Evolutionary conservation across 768 basidiomycete genomes (phyloP), one percentile per base, ranked within the genome.

Genomic region (Trichaptum fuscoviolaceum): DNA sequence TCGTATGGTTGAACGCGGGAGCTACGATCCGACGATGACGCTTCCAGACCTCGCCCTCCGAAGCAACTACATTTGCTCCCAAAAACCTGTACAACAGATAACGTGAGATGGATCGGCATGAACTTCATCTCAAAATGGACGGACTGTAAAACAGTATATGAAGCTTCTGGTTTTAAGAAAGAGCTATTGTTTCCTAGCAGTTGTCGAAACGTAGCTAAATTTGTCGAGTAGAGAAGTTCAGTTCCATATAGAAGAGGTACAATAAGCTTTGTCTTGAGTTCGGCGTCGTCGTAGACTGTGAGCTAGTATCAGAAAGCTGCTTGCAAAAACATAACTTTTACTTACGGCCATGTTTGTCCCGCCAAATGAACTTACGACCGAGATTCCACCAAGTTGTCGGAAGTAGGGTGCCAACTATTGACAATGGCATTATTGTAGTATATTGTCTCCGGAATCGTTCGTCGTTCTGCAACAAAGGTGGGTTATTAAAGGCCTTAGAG

Each of bases 51-150:
- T 82, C 79, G 3, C 77, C 79, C 63, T 82, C 80, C 1, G 79
- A 75, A 8, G 75, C 77, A n/a, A 81, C 70, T 8, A 85, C 73
- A 66, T 83, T 85, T 75, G 78, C 77, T 1, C 83, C 84, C 75
- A 79, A 83, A 18, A 79, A 58, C 3, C 69, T 72, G 30, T 8
- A 35, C 17, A 23, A 35, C n/a, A 26, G 24, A 17, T 26, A 25
- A 23, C 30, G 15, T 61, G 24, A 25, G 24, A 23, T 61, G 12
- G 15, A 17, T 12, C n/a, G 30, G 59, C 24, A 24, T 24, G 30
- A 15, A 61, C 5, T 7, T 15, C 18, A 23, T 9, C n/a, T 4
- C 2, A 1, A 17, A 34, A 25, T 5, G 3, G 25, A 61, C 59
- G 18, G 25, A 61, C 59, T 25, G 24, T 34, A 61, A 9, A 17